Percentiles rank a stretch among this genome's conserved stretches.
Evolutionary conservation across 2,329 filamentous ascomycete genomes (phyloP).

Genomic region (Sordariomycetes sp.): DNA sequence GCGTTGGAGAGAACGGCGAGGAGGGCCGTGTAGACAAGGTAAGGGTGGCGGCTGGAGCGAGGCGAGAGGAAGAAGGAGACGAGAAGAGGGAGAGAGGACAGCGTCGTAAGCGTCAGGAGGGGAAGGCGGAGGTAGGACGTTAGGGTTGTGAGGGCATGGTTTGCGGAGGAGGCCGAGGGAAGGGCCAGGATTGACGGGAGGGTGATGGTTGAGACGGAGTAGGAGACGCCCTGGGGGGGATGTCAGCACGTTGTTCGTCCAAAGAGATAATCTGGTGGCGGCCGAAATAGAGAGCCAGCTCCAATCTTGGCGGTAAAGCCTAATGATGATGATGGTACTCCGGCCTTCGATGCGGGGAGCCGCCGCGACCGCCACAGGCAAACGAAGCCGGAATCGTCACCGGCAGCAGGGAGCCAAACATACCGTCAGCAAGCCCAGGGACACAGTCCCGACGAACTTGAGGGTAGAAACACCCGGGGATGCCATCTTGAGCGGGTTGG

Average conservation of each 20-base stretch:
- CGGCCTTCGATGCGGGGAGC: background rate
- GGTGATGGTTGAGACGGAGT: constrained; percentile 68
- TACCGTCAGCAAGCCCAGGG: constrained; percentile 81
- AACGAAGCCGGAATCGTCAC: background rate
- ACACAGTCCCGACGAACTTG: constrained; percentile 91
- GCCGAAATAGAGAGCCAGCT: too few species aligned
- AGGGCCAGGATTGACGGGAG: constrained; percentile 75
- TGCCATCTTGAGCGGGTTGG: constrained; percentile 40
- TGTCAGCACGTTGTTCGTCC: background rate
- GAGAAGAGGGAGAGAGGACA: constrained; percentile 64
- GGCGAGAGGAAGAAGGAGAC: constrained; percentile 74
- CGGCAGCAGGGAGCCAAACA: constrained; percentile 20
- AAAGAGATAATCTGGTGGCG: too few species aligned
- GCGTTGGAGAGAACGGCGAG: constrained; percentile 55
- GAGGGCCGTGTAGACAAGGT: constrained; percentile 76
- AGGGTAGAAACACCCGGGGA: constrained; percentile 63
- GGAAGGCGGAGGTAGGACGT: constrained; percentile 54
- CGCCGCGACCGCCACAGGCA: background rate
- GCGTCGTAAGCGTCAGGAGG: constrained; percentile 54
- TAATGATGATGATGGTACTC: too few species aligned
- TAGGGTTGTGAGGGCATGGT: constrained; percentile 62
- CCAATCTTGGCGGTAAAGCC: too few species aligned
- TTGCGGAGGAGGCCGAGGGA: constrained; percentile 63
- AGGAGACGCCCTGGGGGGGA: constrained; percentile 69
- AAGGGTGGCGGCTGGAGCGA: constrained; percentile 69